phyloP scores from a whole-genome alignment of 1,139 yeast species.

The Blastobotrys arbuscula region DNA sequence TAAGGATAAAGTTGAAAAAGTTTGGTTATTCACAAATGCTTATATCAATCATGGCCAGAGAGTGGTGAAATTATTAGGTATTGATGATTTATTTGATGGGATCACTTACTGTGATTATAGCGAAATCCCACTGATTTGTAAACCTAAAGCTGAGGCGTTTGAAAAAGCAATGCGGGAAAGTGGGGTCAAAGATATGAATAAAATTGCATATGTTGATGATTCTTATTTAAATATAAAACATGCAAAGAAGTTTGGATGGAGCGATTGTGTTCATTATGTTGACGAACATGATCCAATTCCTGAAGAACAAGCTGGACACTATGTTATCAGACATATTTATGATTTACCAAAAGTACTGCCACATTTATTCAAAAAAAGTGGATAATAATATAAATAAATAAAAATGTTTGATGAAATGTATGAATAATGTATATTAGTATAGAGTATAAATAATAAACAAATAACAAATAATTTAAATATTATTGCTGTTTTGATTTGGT shows the following conservation, averaged over 20 bases:
- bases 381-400: neutral
- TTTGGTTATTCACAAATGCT: constrained; percentile 94
- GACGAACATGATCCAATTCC: constrained; percentile 45
- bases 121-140: constrained; percentile 64
- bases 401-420: neutral
- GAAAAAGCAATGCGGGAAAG: constrained; percentile 57
- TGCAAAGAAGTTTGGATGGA: constrained; percentile 44
- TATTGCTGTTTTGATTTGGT: neutral
- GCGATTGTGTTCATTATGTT: constrained; percentile 52
- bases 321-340: constrained; percentile 41
- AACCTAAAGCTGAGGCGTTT: constrained; percentile 68
- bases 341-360: constrained; percentile 46
- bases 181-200: constrained; percentile 43
- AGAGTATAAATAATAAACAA: neutral
- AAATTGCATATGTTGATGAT: constrained; percentile 64
- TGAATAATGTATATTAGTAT: neutral
- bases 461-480: neutral
- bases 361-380: constrained; percentile 39
- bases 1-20: constrained; percentile 44
- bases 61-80: constrained; percentile 69
- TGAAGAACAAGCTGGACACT: constrained; percentile 40
- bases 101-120: constrained; percentile 86
- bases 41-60: constrained; percentile 78
- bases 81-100: constrained; percentile 91
- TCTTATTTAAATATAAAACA: constrained; percentile 35